Base-by-base conservation (phyloP, 2,329 filamentous ascomycete genomes). In the Macroventuria anomochaeta region DNA sequence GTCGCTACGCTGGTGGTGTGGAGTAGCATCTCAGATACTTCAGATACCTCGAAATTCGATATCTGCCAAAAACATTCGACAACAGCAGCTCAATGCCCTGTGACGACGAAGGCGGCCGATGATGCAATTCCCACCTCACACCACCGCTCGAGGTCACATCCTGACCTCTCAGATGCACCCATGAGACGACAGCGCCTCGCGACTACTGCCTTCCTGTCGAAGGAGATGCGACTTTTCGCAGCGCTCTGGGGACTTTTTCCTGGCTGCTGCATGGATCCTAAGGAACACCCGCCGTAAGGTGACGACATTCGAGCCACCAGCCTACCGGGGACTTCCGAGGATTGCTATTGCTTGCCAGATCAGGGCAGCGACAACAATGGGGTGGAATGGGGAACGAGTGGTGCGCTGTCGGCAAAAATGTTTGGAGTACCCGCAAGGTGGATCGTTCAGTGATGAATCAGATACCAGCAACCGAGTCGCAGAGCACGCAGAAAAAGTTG, bases 81-180 rank as follows among this genome's bases (percentile, higher is more conserved):
- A 12, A 40, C 43, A 31, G 51, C 21, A 13, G 47, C 29, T 36
- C 41, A 33, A 55, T 53, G 46, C 57, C 60, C 48, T 42, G 58
- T 56, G 42, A 59, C 56, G 48, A 50, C 49, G 23, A 49, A 42
- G 43, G 59, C 57, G 49, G 52, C 18, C 26, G 11, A 49, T 58
- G 55, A 62, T 58, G 62, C 50, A 55, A 55, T 38, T 39, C 11
- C 29, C n/a, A 53, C 49, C 58, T 58, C 48, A 61, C 58, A 62
- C 56, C 53, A 37, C 53, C 46, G 38, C 46, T 52, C 40, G 31
- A 53, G 38, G 49, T 51, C 39, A 23, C 32, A 46, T 42, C 36
- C 44, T 46, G 43, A 55, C 40, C 43, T 11, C 13, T 33, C 55
- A 40, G 36, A 41, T 36, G 49, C 49, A 53, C 53, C 46, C 32